Base-by-base conservation (phyloP, 768 basidiomycete genomes). In the Boletus sensibilis region DNA sequence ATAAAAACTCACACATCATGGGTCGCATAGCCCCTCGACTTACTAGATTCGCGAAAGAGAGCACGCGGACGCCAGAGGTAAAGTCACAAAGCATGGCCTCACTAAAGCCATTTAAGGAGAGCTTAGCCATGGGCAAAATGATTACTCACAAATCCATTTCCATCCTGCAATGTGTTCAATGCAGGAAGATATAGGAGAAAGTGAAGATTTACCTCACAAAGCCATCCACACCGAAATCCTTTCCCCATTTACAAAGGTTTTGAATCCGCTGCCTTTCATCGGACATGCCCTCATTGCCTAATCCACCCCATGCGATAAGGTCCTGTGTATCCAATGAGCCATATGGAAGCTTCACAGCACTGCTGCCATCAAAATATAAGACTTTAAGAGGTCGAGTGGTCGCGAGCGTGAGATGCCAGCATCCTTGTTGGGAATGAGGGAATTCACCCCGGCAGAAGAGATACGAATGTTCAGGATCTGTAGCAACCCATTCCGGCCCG, bases 301-400 rank as follows among this genome's bases (percentile, higher is more conserved):
- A 33, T 40, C 60, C 45, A 1, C 78, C 78, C 79, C 78, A 83
- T 21, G 60, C 51, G 4, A 82, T n/a, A 18, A 81, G 63, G 52
- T 82, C 81, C 53, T 82, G 81, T 12, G 68, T 73, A 49, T 82
- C 78, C 71, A 82, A 56, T 5, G 76, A 48, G 0, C 80, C 80
- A 1, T 63, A 64, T 16, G 47, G 21, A 66, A 79, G 67, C 52
- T 80, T 81, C 1, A 72, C 75, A 0, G 77, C 80, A 50, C 80
- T 80, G 42, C 67, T 78, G 0, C 82, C 81, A 49, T 84, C 82
- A 41, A 83, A 82, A 57, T 82, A 82, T 9, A 82, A 53, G 4
- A 82, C 64, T 39, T 76, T 78, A 33, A 83, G 62, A 1, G 78
- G 64, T 18, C 68, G 61, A 29, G 60, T 69, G 13, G 61, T 39